Evolutionary conservation across 2,329 filamentous ascomycete species (phyloP), one percentile per base, ranked within the genome.

Genomic region (Phyllosticta citriasiana): DNA sequence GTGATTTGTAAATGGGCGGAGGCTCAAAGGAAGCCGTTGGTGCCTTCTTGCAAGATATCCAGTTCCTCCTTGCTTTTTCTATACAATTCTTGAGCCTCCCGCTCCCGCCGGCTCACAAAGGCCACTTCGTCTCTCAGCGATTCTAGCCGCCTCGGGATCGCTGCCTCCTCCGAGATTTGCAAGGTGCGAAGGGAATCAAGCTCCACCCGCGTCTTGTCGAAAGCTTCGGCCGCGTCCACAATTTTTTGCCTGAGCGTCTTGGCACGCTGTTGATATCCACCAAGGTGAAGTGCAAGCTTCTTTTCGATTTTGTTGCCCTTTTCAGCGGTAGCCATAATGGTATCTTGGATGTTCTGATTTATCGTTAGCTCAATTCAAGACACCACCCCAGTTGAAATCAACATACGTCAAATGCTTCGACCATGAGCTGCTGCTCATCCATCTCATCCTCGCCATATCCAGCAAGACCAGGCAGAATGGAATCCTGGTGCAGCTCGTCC

Each of bases 31-130:
- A 69, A 70, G 9, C 73, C 74, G 63, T 76, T 73, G 33, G 70
- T 67, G 19, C 72, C 71, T 50, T 71, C 66, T 47, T 66, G 63
- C 67, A 96, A 76, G 59, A 75, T 78, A 55, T 86, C 84, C 66
- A 97, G 73, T 78, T 97, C 94, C 55, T 91, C 89, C 74, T 83
- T 90, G 63, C 85, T 83, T 65, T 77, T 78, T 67, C 89, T 83
- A 72, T 94, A 99, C 68, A 88, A 73, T 65, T 97, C 91, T 76
- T 99, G 94, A 6, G 91, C 91, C 76, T 97, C 91, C 62, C 92
- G 82, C 78, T 97, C 93, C 64, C 93, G 81, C 67, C 84, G 84
- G 66, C 85, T 89, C 9, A 97, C 83, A 67, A 89, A 89, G 6
- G 80, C 82, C 24, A 96, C 91, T 72, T 97, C 91, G n/a, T 89